phyloP scores from a whole-genome alignment of 2,329 filamentous ascomycete genomes.

The Phyllosticta capitalensis region DNA sequence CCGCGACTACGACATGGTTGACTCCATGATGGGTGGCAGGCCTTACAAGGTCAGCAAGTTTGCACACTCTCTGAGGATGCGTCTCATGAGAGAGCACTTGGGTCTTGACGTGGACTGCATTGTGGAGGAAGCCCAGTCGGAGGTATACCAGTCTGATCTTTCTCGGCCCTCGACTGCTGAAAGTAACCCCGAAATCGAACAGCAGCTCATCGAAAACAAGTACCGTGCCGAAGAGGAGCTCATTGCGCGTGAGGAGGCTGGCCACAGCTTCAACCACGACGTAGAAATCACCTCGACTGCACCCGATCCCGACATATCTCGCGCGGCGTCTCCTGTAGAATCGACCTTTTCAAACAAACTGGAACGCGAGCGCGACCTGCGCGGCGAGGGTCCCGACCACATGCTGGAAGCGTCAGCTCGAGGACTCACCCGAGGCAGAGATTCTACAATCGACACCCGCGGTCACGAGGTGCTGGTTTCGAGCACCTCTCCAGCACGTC shows the following conservation, averaged over 20 bases:
- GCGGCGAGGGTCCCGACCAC: constrained; percentile 66
- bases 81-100: constrained; percentile 92
- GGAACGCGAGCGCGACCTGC: constrained; percentile 63
- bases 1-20: constrained; percentile 84
- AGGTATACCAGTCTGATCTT: constrained; percentile 50
- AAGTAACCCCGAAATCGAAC: constrained; percentile 22
- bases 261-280: constrained; percentile 68
- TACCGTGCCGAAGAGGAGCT: constrained; percentile 46
- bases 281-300: constrained; percentile 35
- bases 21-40: constrained; percentile 81
- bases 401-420: constrained; percentile 47
- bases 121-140: constrained; percentile 26
- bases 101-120: constrained; percentile 93
- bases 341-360: constrained; percentile 33
- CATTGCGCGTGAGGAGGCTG: constrained; percentile 44
- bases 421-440: constrained; percentile 54
- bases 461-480: constrained; percentile 62
- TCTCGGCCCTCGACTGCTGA: constrained; percentile 43
- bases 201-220: constrained; percentile 30
- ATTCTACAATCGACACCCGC: constrained; percentile 58
- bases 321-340: not conserved
- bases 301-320: not conserved
- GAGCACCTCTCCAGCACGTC: constrained; percentile 50
- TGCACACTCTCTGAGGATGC: constrained; percentile 82
- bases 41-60: constrained; percentile 88